Evolutionary conservation across 768 basidiomycete genomes (phyloP).

Genomic region (Pleurotus pulmonarius): DNA sequence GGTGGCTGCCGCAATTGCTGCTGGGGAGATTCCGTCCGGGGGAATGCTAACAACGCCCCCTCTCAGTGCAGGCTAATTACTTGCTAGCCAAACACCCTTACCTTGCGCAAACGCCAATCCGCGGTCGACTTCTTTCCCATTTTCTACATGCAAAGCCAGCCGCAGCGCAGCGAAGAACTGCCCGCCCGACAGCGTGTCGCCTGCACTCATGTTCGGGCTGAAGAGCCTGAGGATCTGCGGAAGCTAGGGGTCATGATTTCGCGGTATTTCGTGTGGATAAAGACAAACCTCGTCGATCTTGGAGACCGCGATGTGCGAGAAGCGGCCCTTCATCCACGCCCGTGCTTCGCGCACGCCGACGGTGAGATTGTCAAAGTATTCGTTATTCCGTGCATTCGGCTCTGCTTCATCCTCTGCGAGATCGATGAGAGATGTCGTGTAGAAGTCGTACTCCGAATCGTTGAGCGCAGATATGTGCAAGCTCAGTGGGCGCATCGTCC

Average conservation of each 20-base stretch:
- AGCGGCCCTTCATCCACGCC: slow-evolving; percentile 75
- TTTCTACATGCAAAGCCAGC: slow-evolving; percentile 58
- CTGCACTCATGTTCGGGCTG: slow-evolving; percentile 45
- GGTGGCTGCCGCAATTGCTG: slow-evolving; percentile 12
- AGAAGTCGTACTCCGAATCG: slow-evolving; percentile 66
- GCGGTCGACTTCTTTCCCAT: slow-evolving; percentile 60
- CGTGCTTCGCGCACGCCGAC: slow-evolving; percentile 65
- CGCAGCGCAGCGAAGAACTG: slow-evolving; percentile 77
- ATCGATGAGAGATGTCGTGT: slow-evolving; percentile 58
- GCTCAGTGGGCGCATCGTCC: slow-evolving; percentile 56
- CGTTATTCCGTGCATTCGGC: slow-evolving; percentile 30
- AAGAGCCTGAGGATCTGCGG: slow-evolving; percentile 65
- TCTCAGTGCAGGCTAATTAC: background rate
- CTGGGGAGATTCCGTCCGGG: slow-evolving; percentile 12
- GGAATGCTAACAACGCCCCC: slow-evolving; percentile 4
- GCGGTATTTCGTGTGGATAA: slow-evolving; percentile 1
- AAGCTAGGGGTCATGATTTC: background rate
- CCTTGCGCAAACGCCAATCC: slow-evolving; percentile 75
- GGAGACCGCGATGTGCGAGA: slow-evolving; percentile 44
- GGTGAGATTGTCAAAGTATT: slow-evolving; percentile 47
- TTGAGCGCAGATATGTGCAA: slow-evolving; percentile 77
- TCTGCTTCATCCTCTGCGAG: slow-evolving; percentile 30
- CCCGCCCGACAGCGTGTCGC: slow-evolving; percentile 57
- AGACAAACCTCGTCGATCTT: slow-evolving; percentile 56
- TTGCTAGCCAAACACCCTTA: slow-evolving; percentile 19